Percentiles rank a stretch among this genome's conserved stretches.
Conservation (phyloP, 1,284 basidiomycete species). For the Cutaneotrichosporon cavernicola region DNA sequence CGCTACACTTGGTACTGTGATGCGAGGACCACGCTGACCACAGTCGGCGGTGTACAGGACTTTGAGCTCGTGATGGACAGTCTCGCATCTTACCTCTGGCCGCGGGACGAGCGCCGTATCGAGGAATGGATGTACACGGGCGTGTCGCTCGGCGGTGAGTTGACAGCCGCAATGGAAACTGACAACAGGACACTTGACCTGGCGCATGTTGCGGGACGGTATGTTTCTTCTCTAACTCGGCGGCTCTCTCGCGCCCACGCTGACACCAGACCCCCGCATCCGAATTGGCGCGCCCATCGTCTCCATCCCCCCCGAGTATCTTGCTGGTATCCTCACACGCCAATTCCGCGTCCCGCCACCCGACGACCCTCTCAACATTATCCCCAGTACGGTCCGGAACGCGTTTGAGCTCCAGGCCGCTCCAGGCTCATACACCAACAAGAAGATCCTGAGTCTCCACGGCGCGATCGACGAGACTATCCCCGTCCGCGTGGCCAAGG, state of each 20-base stretch:
- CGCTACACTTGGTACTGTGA: conserved; percentile 3
- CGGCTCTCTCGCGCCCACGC: neutral
- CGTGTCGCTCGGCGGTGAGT: conserved; percentile 55
- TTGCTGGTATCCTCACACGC: conserved; percentile 52
- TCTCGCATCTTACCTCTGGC: conserved; percentile 74
- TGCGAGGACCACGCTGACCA: neutral
- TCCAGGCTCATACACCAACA: conserved; percentile 61
- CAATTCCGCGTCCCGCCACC: conserved; percentile 58
- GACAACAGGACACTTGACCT: conserved; percentile 13
- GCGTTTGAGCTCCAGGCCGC: conserved; percentile 49
- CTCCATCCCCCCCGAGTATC: conserved; percentile 12
- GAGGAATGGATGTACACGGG: conserved; percentile 64
- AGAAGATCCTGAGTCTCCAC: conserved; percentile 69
- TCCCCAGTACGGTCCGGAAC: neutral
- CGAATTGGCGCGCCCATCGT: conserved; percentile 17
- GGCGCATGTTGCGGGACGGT: conserved; percentile 20
- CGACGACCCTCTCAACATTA: conserved; percentile 35
- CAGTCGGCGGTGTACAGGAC: conserved; percentile 56
- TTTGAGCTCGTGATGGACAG: conserved; percentile 79
- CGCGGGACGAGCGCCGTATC: conserved; percentile 64
- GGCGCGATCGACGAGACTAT: conserved; percentile 53
- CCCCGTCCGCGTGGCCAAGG: conserved; percentile 31
- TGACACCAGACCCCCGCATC: conserved; percentile 55
- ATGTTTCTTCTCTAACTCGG: neutral
- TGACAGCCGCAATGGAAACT: conserved; percentile 3